phyloP scores from a whole-genome alignment of 2,329 filamentous ascomycete genomes.

The Neonectria faginata region DNA sequence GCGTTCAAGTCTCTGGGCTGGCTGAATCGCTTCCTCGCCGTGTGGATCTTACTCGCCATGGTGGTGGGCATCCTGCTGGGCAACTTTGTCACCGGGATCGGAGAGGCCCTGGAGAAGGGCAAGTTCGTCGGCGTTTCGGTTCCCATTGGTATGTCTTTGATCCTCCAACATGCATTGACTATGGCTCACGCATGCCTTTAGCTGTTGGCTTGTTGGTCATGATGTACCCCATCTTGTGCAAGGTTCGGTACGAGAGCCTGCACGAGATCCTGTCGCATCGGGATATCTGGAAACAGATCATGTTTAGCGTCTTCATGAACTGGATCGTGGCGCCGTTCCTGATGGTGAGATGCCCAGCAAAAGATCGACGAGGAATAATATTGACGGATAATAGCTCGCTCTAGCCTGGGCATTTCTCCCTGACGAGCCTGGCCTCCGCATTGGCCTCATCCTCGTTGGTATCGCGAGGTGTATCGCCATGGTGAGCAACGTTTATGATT shows the following conservation, averaged over 20 bases:
- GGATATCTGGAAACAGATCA: constrained; percentile 81
- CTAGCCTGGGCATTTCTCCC: constrained; percentile 77
- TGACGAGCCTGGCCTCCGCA: constrained; percentile 66
- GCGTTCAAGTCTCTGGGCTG: constrained; percentile 67
- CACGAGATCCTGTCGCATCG: constrained; percentile 72
- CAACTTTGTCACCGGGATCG: constrained; percentile 76
- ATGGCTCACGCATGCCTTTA: constrained; percentile 44
- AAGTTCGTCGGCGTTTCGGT: constrained; percentile 77
- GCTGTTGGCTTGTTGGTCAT: constrained; percentile 86
- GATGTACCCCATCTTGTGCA: constrained; percentile 96
- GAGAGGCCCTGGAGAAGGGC: constrained; percentile 73
- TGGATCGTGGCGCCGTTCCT: constrained; percentile 86
- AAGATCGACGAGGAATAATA: not conserved
- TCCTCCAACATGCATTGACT: not conserved
- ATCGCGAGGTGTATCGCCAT: constrained; percentile 90
- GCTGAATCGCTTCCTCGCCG: constrained; percentile 72
- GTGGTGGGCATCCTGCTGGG: constrained; percentile 78
- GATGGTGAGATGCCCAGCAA: constrained; percentile 69
- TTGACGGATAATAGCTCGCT: constrained; percentile 59
- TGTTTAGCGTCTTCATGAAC: constrained; percentile 80
- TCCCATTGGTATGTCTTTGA: constrained; percentile 67
- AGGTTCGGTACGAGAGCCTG: constrained; percentile 81
- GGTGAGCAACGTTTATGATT: constrained; percentile 60
- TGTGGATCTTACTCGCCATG: constrained; percentile 87
- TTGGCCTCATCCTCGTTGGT: constrained; percentile 84